Base-by-base conservation (phyloP, 2,329 filamentous ascomycete species). In the Colletotrichum zoysiae region DNA sequence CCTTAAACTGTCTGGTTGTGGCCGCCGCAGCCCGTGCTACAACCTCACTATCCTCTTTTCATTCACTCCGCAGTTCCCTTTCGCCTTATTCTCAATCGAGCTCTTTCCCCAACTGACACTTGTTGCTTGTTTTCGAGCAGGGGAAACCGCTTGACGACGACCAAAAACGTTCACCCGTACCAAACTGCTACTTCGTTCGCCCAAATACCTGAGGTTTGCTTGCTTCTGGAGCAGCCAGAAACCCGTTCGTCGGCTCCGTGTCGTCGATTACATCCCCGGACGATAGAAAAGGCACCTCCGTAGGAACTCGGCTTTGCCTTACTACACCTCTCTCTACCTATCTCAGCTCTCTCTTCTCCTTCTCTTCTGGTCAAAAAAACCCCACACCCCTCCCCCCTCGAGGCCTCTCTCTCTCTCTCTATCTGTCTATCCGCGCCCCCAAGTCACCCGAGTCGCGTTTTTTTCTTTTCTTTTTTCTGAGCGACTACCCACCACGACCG, bases 1-100 rank as follows among this genome's bases (percentile, higher is more conserved):
- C 65, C 69, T 82, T 79, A 81, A 82, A 80, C 79, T 79, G 78
- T 81, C 77, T 79, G 79, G 79, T 78, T 78, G 78, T 82, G 81
- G 78, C 80, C 81, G 79, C 81, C 81, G 79, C 81, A 81, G 81
- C 79, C 81, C 81, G 82, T 84, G 82, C 82, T 83, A 85, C 83
- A 79, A 84, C 81, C 81, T 84, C 82, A 80, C 83, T 84, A 84
- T 84, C 79, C 83, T 85, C 82, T 84, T 85, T 85, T 84, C 82
- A 84, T 80, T 76, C 83, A 84, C 82, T 83, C 81, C 81, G 83
- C 82, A 82, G 81, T 83, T 79, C 81, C 83, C 80, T 82, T 84
- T 80, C 78, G 75, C 83, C 83, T 82, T 79, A 84, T 84, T 40
- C 72, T 73, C 71, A 73, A 74, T 74, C 64, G 65, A 74, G 72